Conservation (phyloP, 2,329 filamentous ascomycete species). For the Paecilomyces sp. region DNA sequence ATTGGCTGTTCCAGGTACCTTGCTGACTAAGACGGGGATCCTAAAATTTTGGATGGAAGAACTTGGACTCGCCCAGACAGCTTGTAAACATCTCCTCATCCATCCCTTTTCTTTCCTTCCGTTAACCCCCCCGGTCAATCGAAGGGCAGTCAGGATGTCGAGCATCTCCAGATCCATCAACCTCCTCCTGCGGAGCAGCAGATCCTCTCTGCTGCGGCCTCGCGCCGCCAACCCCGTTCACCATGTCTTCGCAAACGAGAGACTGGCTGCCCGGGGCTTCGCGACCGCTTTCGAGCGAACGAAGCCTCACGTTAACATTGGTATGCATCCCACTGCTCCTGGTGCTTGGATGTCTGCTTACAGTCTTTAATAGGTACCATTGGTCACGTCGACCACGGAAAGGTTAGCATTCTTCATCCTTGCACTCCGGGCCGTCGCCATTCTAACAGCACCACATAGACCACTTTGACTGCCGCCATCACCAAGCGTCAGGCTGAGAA, state of each 20-base stretch:
- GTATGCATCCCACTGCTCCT: conserved; percentile 42
- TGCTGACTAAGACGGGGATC: conserved; percentile 30
- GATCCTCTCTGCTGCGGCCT: conserved; percentile 63
- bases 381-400: conserved; percentile 99
- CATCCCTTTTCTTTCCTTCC: conserved; percentile 14
- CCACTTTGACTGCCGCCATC: conserved; percentile 95
- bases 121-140: conserved; percentile 19
- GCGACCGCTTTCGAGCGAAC: conserved; percentile 69
- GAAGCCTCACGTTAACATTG: conserved; percentile 98
- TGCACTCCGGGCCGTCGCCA: conserved; percentile 4
- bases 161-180: conserved; percentile 69
- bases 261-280: conserved; percentile 46
- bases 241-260: conserved; percentile 40
- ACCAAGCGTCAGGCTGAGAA: conserved; percentile 97
- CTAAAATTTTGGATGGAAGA: conserved; percentile 28
- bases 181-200: conserved; percentile 76
- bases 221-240: conserved; percentile 70
- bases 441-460: conserved; percentile 49
- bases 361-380: conserved; percentile 63
- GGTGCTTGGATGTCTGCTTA: neutral
- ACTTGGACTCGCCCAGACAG: conserved; percentile 11
- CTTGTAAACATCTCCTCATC: conserved; percentile 17
- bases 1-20: conserved; percentile 20
- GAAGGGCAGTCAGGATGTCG: conserved; percentile 58
- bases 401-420: conserved; percentile 52